Percentiles rank a stretch among this genome's conserved stretches.
phyloP scores from a whole-genome alignment of 192 early-diverging fungal species.

The Allomyces macrogynus region DNA sequence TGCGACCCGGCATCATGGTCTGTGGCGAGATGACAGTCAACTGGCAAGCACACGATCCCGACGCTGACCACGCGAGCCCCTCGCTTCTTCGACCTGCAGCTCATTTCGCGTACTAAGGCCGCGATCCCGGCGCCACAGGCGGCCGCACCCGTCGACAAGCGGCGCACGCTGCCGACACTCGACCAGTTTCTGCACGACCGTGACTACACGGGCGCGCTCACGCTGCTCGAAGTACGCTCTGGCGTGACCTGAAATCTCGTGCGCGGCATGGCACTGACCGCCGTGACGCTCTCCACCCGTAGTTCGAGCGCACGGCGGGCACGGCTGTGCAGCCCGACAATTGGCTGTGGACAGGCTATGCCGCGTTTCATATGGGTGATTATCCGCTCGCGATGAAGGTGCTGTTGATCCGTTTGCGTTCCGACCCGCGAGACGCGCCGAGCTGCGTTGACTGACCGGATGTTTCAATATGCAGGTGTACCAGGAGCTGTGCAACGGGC shows the following conservation, averaged over 20 bases:
- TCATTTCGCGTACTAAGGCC: too few species aligned
- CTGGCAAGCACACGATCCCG: too few species aligned
- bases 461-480: too few species aligned
- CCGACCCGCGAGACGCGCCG: too few species aligned
- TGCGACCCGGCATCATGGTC: too few species aligned
- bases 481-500: not conserved
- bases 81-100: too few species aligned
- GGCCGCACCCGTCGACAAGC: too few species aligned
- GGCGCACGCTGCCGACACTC: conserved; percentile 22
- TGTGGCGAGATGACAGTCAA: too few species aligned
- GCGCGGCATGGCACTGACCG: too few species aligned
- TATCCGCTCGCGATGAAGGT: conserved; percentile 33
- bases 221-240: conserved; percentile 25
- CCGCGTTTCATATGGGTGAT: conserved; percentile 32
- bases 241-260: not conserved
- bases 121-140: too few species aligned
- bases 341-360: conserved; percentile 26
- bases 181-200: conserved; percentile 25
- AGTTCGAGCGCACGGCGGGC: conserved; percentile 28
- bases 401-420: not conserved
- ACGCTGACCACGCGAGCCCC: too few species aligned
- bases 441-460: too few species aligned
- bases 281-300: conserved; percentile 1
- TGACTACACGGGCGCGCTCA: conserved; percentile 37
- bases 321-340: conserved; percentile 17